Evolutionary conservation across 306 rosid species (phyloP), one percentile per base, ranked within the genome.

Genomic region (Casuarina equisetifolia): DNA sequence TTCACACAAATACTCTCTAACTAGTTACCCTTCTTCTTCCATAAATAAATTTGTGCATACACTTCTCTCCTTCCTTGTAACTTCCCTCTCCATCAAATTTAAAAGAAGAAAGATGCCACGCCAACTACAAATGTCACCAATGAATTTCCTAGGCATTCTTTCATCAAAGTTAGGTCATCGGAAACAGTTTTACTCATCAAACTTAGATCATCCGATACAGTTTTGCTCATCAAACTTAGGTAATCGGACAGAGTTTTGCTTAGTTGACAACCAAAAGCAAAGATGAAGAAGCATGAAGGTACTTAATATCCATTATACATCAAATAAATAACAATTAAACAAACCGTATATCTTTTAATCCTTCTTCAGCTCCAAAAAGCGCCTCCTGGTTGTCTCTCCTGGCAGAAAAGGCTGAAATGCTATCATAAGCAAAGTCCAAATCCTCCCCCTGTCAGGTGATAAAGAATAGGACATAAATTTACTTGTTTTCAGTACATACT

Each of bases 361-460:
- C 97, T 80, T 94, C 98, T 74, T 94, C 89, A 3, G 96, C 81
- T 13, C 96, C 97, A 38, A 95, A 95, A 81, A 95, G 90, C 0
- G 95, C 97, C 74, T 92, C 97, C 76, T 91, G 99, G 79, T 92
- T 85, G 74, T 91, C 97, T 17, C 94, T 84, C 72, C 89, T 81
- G 50, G 95, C 91, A 59, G 97, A 91, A 83, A 92, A 95, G 5
- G 99, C 99, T 0, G 96, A 95, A 81, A 91, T 95, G 81, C 97
- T 92, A 25, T 88, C 96, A 58, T 79, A 95, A 51, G 99, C 99
- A 3, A 85, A 95, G 80, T 95, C 94, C 96, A 95, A 86, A 80
- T 95, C 99, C 39, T 86, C 96, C 2, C 99, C 99, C 91, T 93
- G 82, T 58, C 20, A 55, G 68, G 13, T 20, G 55, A 80, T 55